These are phyloP conservation scores for Pseudocercospora musae DNA, from an alignment of 2,329 filamentous ascomycete genomes.

Conservation along the genomic window DNA sequence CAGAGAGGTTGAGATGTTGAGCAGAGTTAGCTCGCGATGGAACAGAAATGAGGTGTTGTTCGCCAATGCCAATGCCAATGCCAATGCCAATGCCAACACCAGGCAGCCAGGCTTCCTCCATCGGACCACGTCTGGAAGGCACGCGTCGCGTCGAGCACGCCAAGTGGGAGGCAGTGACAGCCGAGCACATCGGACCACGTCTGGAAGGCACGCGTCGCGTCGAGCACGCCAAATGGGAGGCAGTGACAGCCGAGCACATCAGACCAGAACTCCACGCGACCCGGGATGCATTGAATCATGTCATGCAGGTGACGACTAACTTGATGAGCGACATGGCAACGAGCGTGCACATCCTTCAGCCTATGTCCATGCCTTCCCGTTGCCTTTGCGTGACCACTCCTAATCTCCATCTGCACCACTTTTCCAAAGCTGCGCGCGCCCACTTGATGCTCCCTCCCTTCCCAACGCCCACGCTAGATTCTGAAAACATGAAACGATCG, in stretches of 20 bases:
- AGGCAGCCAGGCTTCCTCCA: neutral
- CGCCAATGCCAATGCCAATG: too few relatives aligned
- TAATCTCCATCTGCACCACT: neutral
- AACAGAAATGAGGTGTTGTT: neutral
- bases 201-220: neutral
- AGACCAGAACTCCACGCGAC: neutral
- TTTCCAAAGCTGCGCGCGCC: neutral
- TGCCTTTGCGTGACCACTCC: neutral
- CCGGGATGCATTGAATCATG: slow-evolving; percentile 6
- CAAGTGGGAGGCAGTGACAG: neutral
- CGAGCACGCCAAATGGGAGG: neutral
- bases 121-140: neutral
- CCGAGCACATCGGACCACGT: neutral
- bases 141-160: neutral
- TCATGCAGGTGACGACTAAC: too few relatives aligned
- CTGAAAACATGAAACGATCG: neutral
- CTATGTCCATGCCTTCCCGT: neutral
- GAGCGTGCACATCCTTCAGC: neutral
- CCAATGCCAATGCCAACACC: too few relatives aligned
- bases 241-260: neutral
- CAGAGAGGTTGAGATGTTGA: neutral
- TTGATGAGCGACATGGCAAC: neutral
- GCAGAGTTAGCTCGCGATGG: neutral
- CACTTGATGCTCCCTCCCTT: neutral
- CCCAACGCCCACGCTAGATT: neutral